phyloP scores from a whole-genome alignment of 192 early-diverging fungal genomes.

The Backusella westeae region DNA sequence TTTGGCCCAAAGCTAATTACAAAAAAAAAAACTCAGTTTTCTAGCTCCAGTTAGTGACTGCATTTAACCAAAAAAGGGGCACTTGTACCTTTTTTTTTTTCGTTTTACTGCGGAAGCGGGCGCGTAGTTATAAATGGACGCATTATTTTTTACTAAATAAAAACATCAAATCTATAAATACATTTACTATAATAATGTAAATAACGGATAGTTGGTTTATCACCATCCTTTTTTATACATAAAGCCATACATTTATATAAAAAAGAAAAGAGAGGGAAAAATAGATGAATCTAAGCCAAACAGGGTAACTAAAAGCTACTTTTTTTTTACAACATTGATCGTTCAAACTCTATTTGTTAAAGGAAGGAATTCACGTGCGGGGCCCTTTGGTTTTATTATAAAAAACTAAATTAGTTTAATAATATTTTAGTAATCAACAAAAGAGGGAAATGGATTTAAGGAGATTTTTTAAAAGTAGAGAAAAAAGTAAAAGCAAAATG shows the following conservation, averaged over 20 bases:
- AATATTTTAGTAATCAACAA: background rate
- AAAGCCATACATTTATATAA: background rate
- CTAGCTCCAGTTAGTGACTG: background rate
- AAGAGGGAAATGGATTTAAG: no score
- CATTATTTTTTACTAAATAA: background rate
- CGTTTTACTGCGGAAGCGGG: background rate
- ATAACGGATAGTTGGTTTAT: background rate
- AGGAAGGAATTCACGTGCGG: background rate
- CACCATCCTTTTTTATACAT: background rate
- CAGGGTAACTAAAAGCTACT: background rate
- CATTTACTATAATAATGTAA: background rate
- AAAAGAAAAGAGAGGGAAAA: background rate
- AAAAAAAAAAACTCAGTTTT: background rate
- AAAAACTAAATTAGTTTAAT: background rate
- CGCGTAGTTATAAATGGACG: background rate
- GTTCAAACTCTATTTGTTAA: constrained; percentile 1
- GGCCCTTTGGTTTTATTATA: background rate
- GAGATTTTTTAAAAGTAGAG: no score
- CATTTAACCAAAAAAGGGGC: background rate
- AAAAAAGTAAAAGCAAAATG: no score
- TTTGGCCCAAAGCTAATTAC: no score
- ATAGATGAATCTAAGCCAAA: background rate
- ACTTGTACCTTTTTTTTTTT: background rate
- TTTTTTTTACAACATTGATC: background rate
- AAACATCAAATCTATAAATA: background rate